Percentiles rank a stretch among this genome's conserved stretches.
phyloP scores from a whole-genome alignment of 306 rosid species.

The Rubus parviflorus region DNA sequence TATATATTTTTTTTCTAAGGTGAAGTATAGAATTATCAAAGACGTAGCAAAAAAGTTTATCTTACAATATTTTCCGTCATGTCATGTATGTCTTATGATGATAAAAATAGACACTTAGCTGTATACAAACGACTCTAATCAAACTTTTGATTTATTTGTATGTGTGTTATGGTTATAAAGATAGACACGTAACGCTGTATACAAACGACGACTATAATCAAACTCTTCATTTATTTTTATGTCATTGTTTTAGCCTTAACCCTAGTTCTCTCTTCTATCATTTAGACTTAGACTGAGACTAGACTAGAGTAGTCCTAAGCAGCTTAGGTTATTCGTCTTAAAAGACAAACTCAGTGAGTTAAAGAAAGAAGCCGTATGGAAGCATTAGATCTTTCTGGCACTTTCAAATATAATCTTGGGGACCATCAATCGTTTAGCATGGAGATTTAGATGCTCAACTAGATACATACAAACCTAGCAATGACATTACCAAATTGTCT shows the following conservation, averaged over 20 bases:
- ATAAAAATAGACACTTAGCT: not conserved
- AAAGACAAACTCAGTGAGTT: not conserved
- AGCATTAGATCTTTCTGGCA: not conserved
- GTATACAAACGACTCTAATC: not conserved
- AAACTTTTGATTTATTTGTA: not conserved
- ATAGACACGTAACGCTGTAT: not conserved
- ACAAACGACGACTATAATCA: not conserved
- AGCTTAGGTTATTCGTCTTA: not conserved
- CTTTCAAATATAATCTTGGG: not conserved
- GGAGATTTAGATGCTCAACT: not conserved
- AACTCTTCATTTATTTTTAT: not conserved
- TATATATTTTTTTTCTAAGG: too few species aligned
- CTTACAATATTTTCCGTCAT: too few species aligned
- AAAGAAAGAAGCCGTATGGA: not conserved
- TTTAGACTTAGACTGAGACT: not conserved
- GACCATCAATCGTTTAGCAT: not conserved
- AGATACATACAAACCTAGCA: not conserved
- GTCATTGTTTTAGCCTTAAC: not conserved
- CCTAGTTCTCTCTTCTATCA: not conserved
- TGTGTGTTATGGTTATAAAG: too few species aligned
- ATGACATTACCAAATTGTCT: not conserved
- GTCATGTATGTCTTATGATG: too few species aligned
- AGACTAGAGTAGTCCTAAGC: not conserved
- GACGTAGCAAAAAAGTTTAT: too few species aligned
- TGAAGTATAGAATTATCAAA: too few species aligned